A percentile compares a stretch with the other conserved stretches of the same genome.
These are phyloP conservation scores for Glaciozyma martinii DNA, from an alignment of 768 basidiomycete genomes.

Conservation along the genomic window DNA sequence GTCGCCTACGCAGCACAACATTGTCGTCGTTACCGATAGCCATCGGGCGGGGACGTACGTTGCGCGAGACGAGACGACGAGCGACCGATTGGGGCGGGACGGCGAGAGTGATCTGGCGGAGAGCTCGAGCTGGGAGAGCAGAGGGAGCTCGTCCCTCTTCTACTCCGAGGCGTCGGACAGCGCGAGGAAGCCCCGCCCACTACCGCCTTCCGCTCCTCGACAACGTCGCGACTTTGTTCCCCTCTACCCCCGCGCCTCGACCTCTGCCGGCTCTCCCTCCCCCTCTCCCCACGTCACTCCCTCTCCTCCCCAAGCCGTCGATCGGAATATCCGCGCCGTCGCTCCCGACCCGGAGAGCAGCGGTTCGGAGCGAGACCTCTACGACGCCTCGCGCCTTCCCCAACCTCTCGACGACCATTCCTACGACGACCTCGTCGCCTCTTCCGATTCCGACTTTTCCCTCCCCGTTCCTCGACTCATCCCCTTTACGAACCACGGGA, in stretches of 20 bases:
- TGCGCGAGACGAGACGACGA: constrained; percentile 4
- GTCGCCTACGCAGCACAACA: constrained; percentile 10
- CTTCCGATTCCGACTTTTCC: constrained; percentile 11
- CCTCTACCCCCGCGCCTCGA: constrained; percentile 12
- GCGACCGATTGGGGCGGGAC: not conserved
- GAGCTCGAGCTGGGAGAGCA: constrained; percentile 27
- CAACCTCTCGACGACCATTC: constrained; percentile 19
- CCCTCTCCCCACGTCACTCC: constrained; percentile 6
- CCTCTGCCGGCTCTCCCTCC: not conserved
- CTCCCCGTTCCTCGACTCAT: constrained; percentile 24
- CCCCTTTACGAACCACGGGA: constrained; percentile 19
- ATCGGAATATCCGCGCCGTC: constrained; percentile 22
- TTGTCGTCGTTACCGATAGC: constrained; percentile 24
- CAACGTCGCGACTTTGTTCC: constrained; percentile 31
- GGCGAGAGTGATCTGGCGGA: constrained; percentile 8
- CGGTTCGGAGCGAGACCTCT: constrained; percentile 9
- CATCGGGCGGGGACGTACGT: constrained; percentile 11
- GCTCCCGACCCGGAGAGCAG: constrained; percentile 3
- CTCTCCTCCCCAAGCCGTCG: constrained; percentile 6
- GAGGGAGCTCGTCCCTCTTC: constrained; percentile 28
- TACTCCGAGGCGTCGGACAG: constrained; percentile 29
- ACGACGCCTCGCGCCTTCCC: not conserved
- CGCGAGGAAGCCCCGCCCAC: constrained; percentile 1
- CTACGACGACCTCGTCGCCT: constrained; percentile 15
- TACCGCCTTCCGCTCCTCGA: constrained; percentile 22